Base-by-base conservation (phyloP, 306 rosid species). In the Begonia peltatifolia region DNA sequence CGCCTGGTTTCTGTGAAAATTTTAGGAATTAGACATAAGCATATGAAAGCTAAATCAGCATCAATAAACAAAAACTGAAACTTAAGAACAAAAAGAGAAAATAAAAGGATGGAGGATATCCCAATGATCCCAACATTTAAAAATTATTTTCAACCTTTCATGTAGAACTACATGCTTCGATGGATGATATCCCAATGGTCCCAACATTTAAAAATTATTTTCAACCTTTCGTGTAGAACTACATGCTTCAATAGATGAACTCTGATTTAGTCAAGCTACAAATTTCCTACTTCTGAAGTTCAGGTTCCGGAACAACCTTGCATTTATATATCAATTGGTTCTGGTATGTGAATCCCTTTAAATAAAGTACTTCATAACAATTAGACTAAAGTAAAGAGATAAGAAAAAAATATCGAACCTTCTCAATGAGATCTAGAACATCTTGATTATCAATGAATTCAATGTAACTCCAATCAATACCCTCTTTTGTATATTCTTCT, bases 381-480 rank as follows among this genome's bases (percentile, higher is more conserved):
- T 59, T 36, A 16, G 41, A 9, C 18, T 16, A 46, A 52, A 8
- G 51, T 50, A 42, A 13, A 36, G 17, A 14, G n/a, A 42, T 9
- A 55, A 16, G 54, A 46, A 16, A 15, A 12, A 13, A 63, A 57
- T 52, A 20, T 11, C 9, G 64, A 74, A 88, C 96, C 95, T 84
- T 85, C 77, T 88, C 96, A 58, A 84, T 82, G 69, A 88, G 95
- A 77, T 88, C 93, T 35, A 88, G 69, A 63, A 82, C 82, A 62
- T 82, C 95, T 68, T 84, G 94, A 70, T 88, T 88, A 74, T 84
- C 97, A 48, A 84, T 72, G 76, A 77, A 89, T 57, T 74, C 89
- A 65, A 89, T 72, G 83, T 89, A 84, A 78, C 93, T 84, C 97
- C 95, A 89, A 47, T 80, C 71, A 64, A 89, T 89, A 70, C 63